Conservation (phyloP, 352 stramenopile species). For the Pythium monospermum region DNA sequence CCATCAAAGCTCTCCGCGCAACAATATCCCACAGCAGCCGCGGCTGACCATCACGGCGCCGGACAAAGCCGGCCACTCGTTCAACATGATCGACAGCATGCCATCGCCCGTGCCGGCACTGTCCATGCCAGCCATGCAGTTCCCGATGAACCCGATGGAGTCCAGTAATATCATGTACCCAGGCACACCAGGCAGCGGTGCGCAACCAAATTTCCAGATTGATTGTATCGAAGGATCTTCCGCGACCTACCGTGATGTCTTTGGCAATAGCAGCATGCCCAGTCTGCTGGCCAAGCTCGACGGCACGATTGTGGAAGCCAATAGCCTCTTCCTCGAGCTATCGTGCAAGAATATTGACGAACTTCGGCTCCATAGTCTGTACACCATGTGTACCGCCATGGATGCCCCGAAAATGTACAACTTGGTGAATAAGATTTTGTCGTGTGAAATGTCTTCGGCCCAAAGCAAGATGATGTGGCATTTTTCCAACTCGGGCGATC, state of each 20-base stretch:
- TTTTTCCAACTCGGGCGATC: constrained; percentile 59
- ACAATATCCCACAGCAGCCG: constrained; percentile 24
- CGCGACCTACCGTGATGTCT: constrained; percentile 70
- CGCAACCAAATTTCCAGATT: constrained; percentile 16
- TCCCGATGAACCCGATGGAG: constrained; percentile 57
- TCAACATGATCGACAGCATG: constrained; percentile 80
- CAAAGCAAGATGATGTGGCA: constrained; percentile 87
- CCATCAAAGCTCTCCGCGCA: neutral
- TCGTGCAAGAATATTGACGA: constrained; percentile 80
- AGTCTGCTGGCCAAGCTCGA: constrained; percentile 73
- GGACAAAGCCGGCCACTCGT: constrained; percentile 37
- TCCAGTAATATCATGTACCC: constrained; percentile 27
- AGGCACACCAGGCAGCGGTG: constrained; percentile 18
- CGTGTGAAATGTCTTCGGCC: constrained; percentile 68
- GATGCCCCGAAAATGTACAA: constrained; percentile 81
- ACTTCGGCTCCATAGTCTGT: constrained; percentile 67
- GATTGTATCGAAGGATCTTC: constrained; percentile 57
- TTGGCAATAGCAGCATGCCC: constrained; percentile 73
- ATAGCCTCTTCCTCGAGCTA: constrained; percentile 69
- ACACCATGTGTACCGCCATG: constrained; percentile 73
- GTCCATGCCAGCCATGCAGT: constrained; percentile 63
- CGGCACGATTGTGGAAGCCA: constrained; percentile 75
- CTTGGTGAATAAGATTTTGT: constrained; percentile 69
- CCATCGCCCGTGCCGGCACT: constrained; percentile 63
- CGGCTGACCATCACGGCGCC: constrained; percentile 52